A percentile compares a stretch with the other conserved stretches of the same genome.
These are phyloP conservation scores for Trichomonascaceae sp. DNA, from an alignment of 1,139 yeast species.

Conservation along the genomic window DNA sequence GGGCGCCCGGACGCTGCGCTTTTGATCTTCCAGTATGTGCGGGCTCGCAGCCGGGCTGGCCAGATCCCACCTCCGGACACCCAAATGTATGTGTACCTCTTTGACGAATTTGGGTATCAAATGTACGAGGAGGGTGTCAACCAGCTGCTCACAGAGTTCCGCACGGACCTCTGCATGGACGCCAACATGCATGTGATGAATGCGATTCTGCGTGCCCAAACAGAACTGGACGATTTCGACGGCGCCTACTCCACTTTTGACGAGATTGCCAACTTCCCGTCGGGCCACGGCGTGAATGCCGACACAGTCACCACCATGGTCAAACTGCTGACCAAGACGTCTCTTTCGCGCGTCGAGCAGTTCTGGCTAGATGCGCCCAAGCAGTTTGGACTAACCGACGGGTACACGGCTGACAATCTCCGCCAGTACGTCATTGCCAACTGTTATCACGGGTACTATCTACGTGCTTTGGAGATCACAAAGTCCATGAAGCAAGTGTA, in stretches of 20 bases:
- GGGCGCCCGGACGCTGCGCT: slow-evolving; percentile 54
- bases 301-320: slow-evolving; percentile 63
- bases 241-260: slow-evolving; percentile 53
- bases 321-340: slow-evolving; percentile 45
- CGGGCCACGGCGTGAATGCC: slow-evolving; percentile 39
- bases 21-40: slow-evolving; percentile 49
- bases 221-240: slow-evolving; percentile 46
- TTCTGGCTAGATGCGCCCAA: slow-evolving; percentile 52
- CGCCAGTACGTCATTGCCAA: slow-evolving; percentile 60
- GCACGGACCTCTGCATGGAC: slow-evolving; percentile 51
- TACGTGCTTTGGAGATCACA: slow-evolving; percentile 44
- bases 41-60: slow-evolving; percentile 42
- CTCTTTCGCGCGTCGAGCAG: slow-evolving; percentile 44
- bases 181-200: slow-evolving; percentile 50
- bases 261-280: slow-evolving; percentile 39
- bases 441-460: slow-evolving; percentile 53
- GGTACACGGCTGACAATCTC: slow-evolving; percentile 39
- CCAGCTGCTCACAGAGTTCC: slow-evolving; percentile 51
- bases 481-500: slow-evolving; percentile 36
- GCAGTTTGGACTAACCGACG: slow-evolving; percentile 1
- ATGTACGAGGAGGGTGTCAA: slow-evolving; percentile 56
- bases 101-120: slow-evolving; percentile 46
- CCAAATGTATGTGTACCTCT: slow-evolving; percentile 48
- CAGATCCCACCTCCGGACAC: slow-evolving; percentile 53
- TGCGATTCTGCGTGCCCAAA: slow-evolving; percentile 52